Evolutionary conservation across 441 rosid species (phyloP).

Genomic region (Raphanus hybrid): DNA sequence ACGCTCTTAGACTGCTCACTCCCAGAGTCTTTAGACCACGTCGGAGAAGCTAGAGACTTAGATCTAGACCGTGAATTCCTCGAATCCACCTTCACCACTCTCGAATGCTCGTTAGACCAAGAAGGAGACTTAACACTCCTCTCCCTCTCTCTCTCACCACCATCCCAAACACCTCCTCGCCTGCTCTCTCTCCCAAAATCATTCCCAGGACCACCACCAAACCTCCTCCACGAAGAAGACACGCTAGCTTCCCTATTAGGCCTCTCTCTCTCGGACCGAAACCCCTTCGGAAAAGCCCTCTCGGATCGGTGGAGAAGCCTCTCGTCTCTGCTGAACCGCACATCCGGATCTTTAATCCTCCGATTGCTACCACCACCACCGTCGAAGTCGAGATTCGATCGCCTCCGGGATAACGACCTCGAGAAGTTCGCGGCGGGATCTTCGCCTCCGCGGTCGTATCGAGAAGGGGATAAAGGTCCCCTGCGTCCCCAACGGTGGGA

Average conservation of each 20-base stretch:
- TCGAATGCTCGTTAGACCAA: constrained; percentile 63
- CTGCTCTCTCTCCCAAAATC: constrained; percentile 55
- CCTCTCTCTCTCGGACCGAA: constrained; percentile 90
- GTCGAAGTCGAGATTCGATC: constrained; percentile 72
- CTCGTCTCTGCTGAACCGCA: constrained; percentile 53
- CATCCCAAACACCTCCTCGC: constrained; percentile 28
- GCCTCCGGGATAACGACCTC: constrained; percentile 57
- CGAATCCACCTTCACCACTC: constrained; percentile 44
- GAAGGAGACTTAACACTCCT: constrained; percentile 65
- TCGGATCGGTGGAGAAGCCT: constrained; percentile 69
- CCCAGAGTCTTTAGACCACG: constrained; percentile 67
- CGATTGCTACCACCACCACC: constrained; percentile 41
- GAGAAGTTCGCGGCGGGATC: constrained; percentile 36
- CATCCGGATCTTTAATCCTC: constrained; percentile 53
- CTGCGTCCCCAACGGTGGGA: constrained; percentile 62
- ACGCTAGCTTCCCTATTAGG: constrained; percentile 77
- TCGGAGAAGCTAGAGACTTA: constrained; percentile 59
- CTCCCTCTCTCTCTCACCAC: constrained; percentile 26
- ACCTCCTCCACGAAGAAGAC: constrained; percentile 90
- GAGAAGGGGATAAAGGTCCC: constrained; percentile 56
- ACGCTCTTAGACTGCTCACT: constrained; percentile 76
- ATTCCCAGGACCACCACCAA: constrained; percentile 63
- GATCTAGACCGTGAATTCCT: constrained; percentile 52
- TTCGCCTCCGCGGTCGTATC: constrained; percentile 66
- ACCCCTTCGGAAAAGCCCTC: constrained; percentile 90